Conservation (phyloP, 2,329 filamentous ascomycete genomes). For the Xylaria sp. region DNA sequence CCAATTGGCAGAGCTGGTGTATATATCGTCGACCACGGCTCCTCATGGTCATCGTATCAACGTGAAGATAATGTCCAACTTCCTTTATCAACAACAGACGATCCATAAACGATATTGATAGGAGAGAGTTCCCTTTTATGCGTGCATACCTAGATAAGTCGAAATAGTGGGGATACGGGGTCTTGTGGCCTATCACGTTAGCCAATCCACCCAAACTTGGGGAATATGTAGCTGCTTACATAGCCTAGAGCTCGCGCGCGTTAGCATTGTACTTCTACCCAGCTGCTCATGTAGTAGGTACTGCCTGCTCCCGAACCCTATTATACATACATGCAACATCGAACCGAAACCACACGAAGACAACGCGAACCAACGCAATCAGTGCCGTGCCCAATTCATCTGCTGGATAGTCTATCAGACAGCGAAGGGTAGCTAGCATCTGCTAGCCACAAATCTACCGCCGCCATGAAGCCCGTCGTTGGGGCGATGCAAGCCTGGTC, state of each 20-base stretch:
- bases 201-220: neutral
- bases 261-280: no score
- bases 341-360: conserved; percentile 12
- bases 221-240: neutral
- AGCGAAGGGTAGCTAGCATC: conserved; percentile 26
- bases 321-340: conserved; percentile 5
- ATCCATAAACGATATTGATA: neutral
- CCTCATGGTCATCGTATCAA: neutral
- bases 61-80: neutral
- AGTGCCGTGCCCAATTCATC: conserved; percentile 12
- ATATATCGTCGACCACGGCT: neutral
- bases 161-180: conserved; percentile 11
- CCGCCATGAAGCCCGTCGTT: conserved; percentile 92
- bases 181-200: conserved; percentile 7
- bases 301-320: neutral
- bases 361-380: conserved; percentile 17
- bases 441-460: conserved; percentile 34
- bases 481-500: conserved; percentile 93
- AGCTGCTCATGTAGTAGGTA: no score
- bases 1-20: neutral
- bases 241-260: no score
- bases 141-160: neutral
- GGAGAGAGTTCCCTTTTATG: neutral
- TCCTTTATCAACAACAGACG: neutral
- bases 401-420: neutral